Conservation (phyloP, 768 basidiomycete genomes). For the Serendipita sp. region DNA sequence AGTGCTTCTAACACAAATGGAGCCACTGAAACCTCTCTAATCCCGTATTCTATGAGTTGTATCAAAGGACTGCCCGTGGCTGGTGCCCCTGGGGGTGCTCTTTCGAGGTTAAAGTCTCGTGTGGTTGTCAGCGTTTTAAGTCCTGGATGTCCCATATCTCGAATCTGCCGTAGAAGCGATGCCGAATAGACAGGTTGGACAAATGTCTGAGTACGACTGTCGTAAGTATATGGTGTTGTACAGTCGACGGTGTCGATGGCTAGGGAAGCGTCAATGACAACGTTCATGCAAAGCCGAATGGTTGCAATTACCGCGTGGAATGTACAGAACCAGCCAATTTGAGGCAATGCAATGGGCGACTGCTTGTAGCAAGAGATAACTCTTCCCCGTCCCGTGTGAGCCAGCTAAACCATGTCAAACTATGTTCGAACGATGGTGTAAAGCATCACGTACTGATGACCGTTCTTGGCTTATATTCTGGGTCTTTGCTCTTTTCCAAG, state of each 20-base stretch:
- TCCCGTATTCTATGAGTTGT: constrained; percentile 42
- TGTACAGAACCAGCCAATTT: constrained; percentile 72
- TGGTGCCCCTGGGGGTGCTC: constrained; percentile 8
- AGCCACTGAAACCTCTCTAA: constrained; percentile 36
- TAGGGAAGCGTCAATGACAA: constrained; percentile 14
- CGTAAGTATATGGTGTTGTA: constrained; percentile 55
- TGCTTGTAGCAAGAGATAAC: constrained; percentile 59
- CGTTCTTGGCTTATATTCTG: constrained; percentile 34
- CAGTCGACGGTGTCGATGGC: constrained; percentile 55
- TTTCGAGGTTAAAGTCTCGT: constrained; percentile 5
- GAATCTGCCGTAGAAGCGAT: not conserved
- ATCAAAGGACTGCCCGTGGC: constrained; percentile 31
- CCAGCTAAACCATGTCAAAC: constrained; percentile 36
- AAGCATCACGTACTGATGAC: constrained; percentile 43
- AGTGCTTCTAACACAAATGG: constrained; percentile 43
- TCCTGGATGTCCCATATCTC: not conserved
- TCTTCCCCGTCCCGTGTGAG: constrained; percentile 64
- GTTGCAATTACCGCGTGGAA: constrained; percentile 56
- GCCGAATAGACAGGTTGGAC: constrained; percentile 34
- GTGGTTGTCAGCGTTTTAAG: constrained; percentile 2
- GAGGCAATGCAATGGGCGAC: constrained; percentile 48
- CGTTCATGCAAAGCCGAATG: not conserved
- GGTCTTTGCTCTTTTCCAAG: constrained; percentile 36
- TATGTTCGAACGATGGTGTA: not conserved
- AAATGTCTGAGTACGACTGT: constrained; percentile 62